Evolutionary conservation across 768 basidiomycete genomes (phyloP), one percentile per base, ranked within the genome.

Genomic region (Steccherinum ochraceum): DNA sequence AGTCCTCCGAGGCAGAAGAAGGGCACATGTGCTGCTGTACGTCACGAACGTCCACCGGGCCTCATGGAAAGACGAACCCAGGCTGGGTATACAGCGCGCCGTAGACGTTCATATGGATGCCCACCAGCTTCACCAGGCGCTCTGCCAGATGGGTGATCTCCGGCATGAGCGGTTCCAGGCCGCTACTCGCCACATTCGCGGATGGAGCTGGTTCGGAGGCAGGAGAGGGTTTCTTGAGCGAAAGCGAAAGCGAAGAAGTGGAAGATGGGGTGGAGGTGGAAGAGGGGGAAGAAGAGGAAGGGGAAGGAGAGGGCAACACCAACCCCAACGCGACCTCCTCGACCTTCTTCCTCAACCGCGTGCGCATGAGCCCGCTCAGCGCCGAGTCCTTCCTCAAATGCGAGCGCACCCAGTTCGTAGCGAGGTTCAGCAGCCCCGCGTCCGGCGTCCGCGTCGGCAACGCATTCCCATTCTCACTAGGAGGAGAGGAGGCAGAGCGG

Each of bases 41-140:
- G n/a, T n/a, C n/a, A n/a, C n/a, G n/a, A 35, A 35, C 16, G 30
- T 35, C 30, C 30, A 35, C 16, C 30, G 30, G 16, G 30, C 16
- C 7, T 35, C 16, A 35, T 16, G 30, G 24, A 24, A 35, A 35
- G 27, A 78, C 67, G 62, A 83, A 83, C 40, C 76, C 79, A 54
- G 81, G 76, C 58, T 78, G 77, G 66, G 87, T 83, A 68, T 93
- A 93, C 50, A 90, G 64, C n/a, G 79, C 78, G 30, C 86, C 71
- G 65, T 88, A 91, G 47, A 87, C 82, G 55, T 81, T 78, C 48
- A 89, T 72, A 65, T 93, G 88, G 57, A 89, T 82, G 44, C 79
- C 70, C 2, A 83, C 83, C 48, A 93, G 74, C 52, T 84, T 81
- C 41, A 84, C 76, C 27, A 91, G 74, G 61, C 85, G 80, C 59